A percentile compares a stretch with the other conserved stretches of the same genome.
Evolutionary conservation across 2,329 filamentous ascomycete genomes (phyloP).

Genomic region (Myriosclerotinia duriaeana): DNA sequence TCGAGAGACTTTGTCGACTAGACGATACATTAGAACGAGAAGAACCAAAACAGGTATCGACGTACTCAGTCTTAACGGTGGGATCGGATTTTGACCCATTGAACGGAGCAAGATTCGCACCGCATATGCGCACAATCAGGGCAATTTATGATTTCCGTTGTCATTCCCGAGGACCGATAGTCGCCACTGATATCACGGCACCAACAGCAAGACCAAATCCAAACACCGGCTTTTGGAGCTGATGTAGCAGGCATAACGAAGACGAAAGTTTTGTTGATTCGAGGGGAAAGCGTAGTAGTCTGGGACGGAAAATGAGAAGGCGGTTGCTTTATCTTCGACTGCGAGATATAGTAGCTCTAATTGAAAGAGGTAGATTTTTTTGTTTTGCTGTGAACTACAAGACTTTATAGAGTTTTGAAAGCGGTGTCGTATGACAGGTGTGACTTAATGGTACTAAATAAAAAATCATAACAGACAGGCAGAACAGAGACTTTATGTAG

Average conservation of each 20-base stretch:
- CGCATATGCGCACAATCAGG: neutral
- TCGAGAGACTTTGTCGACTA: constrained; percentile 8
- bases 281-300: neutral
- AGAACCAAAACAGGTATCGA: neutral
- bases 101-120: neutral
- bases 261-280: neutral
- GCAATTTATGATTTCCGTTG: constrained; percentile 4
- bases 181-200: neutral
- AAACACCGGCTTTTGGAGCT: constrained; percentile 2
- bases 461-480: neutral
- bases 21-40: neutral
- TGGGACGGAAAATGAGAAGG: neutral
- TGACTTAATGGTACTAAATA: neutral
- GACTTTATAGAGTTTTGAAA: neutral
- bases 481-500: neutral
- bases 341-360: neutral
- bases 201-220: constrained; percentile 14
- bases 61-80: constrained; percentile 9
- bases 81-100: neutral
- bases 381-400: neutral
- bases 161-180: constrained; percentile 17
- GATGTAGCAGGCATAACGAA: constrained; percentile 14
- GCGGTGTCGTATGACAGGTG: neutral
- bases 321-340: neutral
- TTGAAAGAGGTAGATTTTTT: neutral